A percentile compares a stretch with the other conserved stretches of the same genome.
These are phyloP conservation scores for Sclerotinia trifoliorum DNA, from an alignment of 2,329 filamentous ascomycete genomes.

Conservation along the genomic window DNA sequence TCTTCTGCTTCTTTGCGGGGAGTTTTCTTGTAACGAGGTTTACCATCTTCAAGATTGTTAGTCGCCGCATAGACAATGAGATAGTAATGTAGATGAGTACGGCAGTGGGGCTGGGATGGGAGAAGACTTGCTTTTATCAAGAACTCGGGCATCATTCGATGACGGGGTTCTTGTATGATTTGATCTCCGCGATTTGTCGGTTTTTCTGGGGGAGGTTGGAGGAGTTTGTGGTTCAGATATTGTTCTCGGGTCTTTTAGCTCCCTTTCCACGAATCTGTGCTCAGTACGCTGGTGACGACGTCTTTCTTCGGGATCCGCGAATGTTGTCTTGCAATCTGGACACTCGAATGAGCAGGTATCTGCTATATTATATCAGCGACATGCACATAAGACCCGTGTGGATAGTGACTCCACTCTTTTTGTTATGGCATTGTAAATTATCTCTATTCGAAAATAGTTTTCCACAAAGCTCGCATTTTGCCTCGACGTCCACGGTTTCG, in stretches of 20 bases:
- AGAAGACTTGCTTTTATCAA: not conserved
- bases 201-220: not conserved
- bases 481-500: not conserved
- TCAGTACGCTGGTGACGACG: not conserved
- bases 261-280: not conserved
- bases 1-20: not conserved
- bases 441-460: not conserved
- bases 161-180: not conserved
- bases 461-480: not conserved
- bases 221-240: not conserved
- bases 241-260: not conserved
- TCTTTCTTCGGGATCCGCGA: not conserved
- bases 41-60: not conserved
- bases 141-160: not conserved
- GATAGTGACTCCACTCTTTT: not conserved
- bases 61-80: not conserved
- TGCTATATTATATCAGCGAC: not conserved
- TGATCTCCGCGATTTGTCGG: not conserved
- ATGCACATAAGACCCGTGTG: not conserved
- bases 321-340: not conserved
- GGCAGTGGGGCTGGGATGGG: not conserved
- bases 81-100: not conserved
- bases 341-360: not conserved
- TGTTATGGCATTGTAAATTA: not conserved
- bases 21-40: conserved; percentile 4